Percentiles rank a stretch among this genome's conserved stretches.
Evolutionary conservation across 2,329 filamentous ascomycete species (phyloP).

Genomic region (Calycina herbarum): DNA sequence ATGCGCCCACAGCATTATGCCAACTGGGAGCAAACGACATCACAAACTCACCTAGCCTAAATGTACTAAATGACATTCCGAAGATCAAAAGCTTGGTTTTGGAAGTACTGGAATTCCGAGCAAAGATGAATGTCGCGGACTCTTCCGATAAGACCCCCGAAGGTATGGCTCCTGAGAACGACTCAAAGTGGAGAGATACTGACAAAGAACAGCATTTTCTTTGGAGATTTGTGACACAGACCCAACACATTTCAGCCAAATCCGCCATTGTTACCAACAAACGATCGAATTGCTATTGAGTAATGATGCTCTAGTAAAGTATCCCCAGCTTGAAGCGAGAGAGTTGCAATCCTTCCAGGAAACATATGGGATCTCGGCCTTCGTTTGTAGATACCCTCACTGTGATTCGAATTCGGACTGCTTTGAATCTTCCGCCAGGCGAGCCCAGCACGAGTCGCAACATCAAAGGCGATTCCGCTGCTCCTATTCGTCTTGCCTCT

Average conservation of each 20-base stretch:
- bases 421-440: slow-evolving; percentile 7
- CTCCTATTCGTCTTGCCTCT: slow-evolving; percentile 7
- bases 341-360: slow-evolving; percentile 9
- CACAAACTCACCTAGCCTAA: neutral
- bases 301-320: neutral
- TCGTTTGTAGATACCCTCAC: slow-evolving; percentile 12
- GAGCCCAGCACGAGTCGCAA: slow-evolving; percentile 15
- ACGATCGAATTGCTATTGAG: slow-evolving; percentile 14
- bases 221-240: slow-evolving; percentile 11
- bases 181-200: neutral
- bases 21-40: neutral
- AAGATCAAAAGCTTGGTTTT: slow-evolving; percentile 12
- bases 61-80: slow-evolving; percentile 8
- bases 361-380: slow-evolving; percentile 14
- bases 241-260: slow-evolving; percentile 15
- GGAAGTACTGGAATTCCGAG: slow-evolving; percentile 7
- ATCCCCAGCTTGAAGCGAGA: neutral
- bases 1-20: neutral
- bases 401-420: slow-evolving; percentile 13
- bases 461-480: slow-evolving; percentile 16
- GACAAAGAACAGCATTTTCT: neutral
- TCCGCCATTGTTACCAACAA: slow-evolving; percentile 11
- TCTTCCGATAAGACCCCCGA: neutral
- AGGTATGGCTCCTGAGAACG: neutral
- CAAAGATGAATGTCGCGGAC: neutral